Evolutionary conservation across 768 basidiomycete genomes (phyloP).

Genomic region (Pulveroboletus sp.): DNA sequence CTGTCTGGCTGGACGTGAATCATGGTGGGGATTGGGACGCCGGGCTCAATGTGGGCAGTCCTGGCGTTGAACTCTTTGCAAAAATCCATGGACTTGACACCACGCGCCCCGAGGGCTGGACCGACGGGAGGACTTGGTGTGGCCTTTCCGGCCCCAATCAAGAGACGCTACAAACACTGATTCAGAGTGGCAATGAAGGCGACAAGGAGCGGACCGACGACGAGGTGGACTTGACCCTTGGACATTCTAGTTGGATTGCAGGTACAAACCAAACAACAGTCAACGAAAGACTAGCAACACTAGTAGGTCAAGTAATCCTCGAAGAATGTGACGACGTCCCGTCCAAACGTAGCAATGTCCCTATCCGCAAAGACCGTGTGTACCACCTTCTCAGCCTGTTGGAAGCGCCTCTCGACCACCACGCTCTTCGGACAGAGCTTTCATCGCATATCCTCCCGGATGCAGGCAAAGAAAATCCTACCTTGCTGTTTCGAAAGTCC

Average conservation of each 20-base stretch:
- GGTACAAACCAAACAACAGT: slow-evolving; percentile 20
- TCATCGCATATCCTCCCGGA: slow-evolving; percentile 15
- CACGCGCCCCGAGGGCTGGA: slow-evolving; percentile 94
- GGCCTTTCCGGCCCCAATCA: slow-evolving; percentile 92
- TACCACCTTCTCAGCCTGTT: slow-evolving; percentile 33
- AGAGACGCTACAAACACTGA: slow-evolving; percentile 57
- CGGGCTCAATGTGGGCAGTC: slow-evolving; percentile 82
- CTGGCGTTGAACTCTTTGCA: slow-evolving; percentile 99
- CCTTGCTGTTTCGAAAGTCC: slow-evolving; percentile 51
- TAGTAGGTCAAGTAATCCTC: slow-evolving; percentile 27
- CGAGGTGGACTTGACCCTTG: slow-evolving; percentile 68
- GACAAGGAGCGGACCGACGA: slow-evolving; percentile 49
- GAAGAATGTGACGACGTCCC: slow-evolving; percentile 38
- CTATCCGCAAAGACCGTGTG: slow-evolving; percentile 41
- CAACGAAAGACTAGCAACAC: slow-evolving; percentile 10
- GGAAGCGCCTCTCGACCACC: slow-evolving; percentile 31
- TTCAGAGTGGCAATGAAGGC: slow-evolving; percentile 9
- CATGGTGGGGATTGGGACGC: slow-evolving; percentile 86
- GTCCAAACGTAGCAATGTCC: slow-evolving; percentile 42
- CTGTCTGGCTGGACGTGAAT: slow-evolving; percentile 95
- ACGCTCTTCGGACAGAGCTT: slow-evolving; percentile 32
- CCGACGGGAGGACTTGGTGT: slow-evolving; percentile 95
- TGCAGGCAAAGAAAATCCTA: slow-evolving; percentile 23
- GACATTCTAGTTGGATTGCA: slow-evolving; percentile 48
- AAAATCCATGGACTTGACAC: slow-evolving; percentile 99